These are phyloP conservation scores for Alternaria tenuissima DNA, from an alignment of 2,329 filamentous ascomycete genomes.

Conservation along the genomic window DNA sequence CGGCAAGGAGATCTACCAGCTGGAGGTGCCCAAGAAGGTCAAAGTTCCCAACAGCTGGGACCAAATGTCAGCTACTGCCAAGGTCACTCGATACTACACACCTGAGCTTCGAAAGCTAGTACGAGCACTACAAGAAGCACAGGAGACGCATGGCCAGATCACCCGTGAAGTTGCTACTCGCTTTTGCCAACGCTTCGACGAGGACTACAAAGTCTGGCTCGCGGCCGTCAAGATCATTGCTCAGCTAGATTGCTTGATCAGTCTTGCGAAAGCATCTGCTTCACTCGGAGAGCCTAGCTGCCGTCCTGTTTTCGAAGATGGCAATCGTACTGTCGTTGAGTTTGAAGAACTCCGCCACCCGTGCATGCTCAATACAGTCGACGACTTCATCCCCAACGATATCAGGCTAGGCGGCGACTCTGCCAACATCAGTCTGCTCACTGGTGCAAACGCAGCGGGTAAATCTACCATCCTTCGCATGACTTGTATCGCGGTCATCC, in stretches of 20 bases:
- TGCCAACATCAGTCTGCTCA: conserved; percentile 88
- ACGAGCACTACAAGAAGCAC: conserved; percentile 87
- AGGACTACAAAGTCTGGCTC: conserved; percentile 85
- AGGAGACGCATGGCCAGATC: conserved; percentile 92
- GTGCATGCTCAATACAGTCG: conserved; percentile 87
- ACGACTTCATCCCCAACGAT: conserved; percentile 97
- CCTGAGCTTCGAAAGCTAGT: conserved; percentile 82
- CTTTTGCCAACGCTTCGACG: conserved; percentile 88
- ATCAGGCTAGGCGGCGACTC: conserved; percentile 82
- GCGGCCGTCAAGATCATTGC: conserved; percentile 88
- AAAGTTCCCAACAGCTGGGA: conserved; percentile 91
- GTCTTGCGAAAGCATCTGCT: conserved; percentile 86
- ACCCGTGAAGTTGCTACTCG: conserved; percentile 83
- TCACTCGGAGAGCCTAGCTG: conserved; percentile 87
- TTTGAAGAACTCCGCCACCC: conserved; percentile 93
- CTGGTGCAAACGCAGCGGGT: conserved; percentile 94
- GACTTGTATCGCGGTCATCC: conserved; percentile 96
- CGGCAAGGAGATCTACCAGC: conserved; percentile 96
- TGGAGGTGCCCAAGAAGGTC: conserved; percentile 85
- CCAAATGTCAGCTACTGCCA: conserved; percentile 93
- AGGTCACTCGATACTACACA: conserved; percentile 94
- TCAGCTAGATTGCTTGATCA: conserved; percentile 94
- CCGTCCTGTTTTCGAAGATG: conserved; percentile 85
- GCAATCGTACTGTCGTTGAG: conserved; percentile 85
- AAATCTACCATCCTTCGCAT: conserved; percentile 97